Evolutionary conservation across 2,329 filamentous ascomycete genomes (phyloP), one percentile per base, ranked within the genome.

Genomic region (Xylaria sp.): DNA sequence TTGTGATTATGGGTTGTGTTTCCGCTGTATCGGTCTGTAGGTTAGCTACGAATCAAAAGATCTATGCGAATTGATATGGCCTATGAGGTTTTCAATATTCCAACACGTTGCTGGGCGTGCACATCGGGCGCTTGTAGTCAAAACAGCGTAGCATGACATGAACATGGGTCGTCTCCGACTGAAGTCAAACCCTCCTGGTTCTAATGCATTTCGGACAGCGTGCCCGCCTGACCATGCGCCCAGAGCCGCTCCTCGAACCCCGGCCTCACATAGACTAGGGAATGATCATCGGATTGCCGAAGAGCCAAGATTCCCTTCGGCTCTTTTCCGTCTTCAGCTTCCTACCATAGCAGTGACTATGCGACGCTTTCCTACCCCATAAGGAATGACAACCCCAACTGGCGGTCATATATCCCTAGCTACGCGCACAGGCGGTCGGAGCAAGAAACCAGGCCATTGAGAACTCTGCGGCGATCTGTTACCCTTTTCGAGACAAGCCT

Each of bases 391-490:
- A 20, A 0, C 46, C 46, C 55, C 55, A 58, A 48, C 23, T 41
- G 60, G 39, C 39, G 53, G 55, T n/a, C 23, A 12, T 53, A 13
- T n/a, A 7, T 34, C 12, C n/a, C 39, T 56, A 30, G 50, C 2
- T 62, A 25, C 20, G 34, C 9, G 30, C 23, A 15, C 13, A 39
- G n/a, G 57, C n/a, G 48, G 23, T 46, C 20, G 50, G 39, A 39
- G 48, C 56, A 50, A 43, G 34, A 32, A 57, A 60, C 41, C 23
- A 20, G 57, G 39, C 15, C 23, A 28, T 20, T 30, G 52, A 59
- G 52, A 58, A 30, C 34, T 58, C 25, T 28, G 0, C n/a, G 63
- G 39, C 53, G 63, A 68, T 68, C 59, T 50, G 39, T 63, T 68
- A 10, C 63, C 63, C 53, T 48, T 66, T 68, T 66, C 32, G 46